Evolutionary conservation across 169 alveolate species (phyloP).

Genomic region (Pseudocohnilembus persalinus): DNA sequence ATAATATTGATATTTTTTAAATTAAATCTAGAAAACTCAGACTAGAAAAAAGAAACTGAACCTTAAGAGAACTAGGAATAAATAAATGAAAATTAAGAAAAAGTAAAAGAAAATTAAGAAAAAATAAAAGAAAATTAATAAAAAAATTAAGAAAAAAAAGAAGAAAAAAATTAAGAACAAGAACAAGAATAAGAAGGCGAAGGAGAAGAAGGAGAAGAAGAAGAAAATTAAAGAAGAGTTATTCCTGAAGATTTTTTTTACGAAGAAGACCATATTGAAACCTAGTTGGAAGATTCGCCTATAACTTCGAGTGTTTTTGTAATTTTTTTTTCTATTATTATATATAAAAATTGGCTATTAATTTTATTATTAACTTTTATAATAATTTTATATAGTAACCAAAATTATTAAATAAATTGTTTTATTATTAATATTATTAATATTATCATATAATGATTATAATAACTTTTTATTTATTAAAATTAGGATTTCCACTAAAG

Average conservation of each 20-base stretch:
- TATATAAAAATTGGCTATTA: not conserved
- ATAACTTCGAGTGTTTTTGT: not conserved
- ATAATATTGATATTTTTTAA: no score
- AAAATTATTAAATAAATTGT: no score
- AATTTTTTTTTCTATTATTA: not conserved
- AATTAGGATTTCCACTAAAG: conserved; percentile 51
- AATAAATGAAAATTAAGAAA: not conserved
- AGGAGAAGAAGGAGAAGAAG: not conserved
- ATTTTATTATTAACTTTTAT: no score
- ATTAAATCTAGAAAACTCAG: no score
- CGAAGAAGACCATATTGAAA: conserved; percentile 13
- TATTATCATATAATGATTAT: not conserved
- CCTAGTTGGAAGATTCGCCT: not conserved
- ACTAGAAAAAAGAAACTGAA: not conserved
- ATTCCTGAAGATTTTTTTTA: conserved; percentile 20
- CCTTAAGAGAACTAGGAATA: not conserved
- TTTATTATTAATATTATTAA: not conserved
- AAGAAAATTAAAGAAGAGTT: not conserved
- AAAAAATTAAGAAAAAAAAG: not conserved
- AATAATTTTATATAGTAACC: no score
- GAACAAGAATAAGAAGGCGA: not conserved
- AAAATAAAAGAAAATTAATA: not conserved
- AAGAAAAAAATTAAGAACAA: no score
- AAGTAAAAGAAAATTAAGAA: not conserved
- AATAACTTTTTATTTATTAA: not conserved